A percentile compares a stretch with the other conserved stretches of the same genome.
Conservation (phyloP, 1,284 basidiomycete species). For the Papiliotrema fonsecae region DNA sequence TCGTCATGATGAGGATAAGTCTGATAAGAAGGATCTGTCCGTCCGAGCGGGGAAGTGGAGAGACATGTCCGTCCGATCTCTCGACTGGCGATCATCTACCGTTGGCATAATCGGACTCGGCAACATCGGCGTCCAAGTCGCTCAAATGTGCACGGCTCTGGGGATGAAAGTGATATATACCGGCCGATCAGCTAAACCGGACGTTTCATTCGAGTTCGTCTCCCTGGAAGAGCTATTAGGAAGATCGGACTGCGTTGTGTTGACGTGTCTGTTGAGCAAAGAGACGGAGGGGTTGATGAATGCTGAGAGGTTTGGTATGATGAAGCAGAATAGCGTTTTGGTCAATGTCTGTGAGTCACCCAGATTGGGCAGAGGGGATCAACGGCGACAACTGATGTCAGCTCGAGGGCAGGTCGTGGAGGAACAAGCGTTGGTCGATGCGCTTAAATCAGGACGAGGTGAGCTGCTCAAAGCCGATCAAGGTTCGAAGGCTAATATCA, state of each 20-base stretch:
- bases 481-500: background rate
- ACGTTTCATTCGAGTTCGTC: slow-evolving; percentile 1
- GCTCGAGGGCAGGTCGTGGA: slow-evolving; percentile 12
- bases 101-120: slow-evolving; percentile 15
- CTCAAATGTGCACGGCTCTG: slow-evolving; percentile 5
- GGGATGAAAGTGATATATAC: slow-evolving; percentile 5
- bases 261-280: slow-evolving; percentile 11
- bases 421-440: slow-evolving; percentile 9
- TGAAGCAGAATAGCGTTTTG: slow-evolving; percentile 6
- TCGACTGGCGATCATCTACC: slow-evolving; percentile 15
- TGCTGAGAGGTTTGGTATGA: slow-evolving; percentile 2
- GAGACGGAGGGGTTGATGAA: slow-evolving; percentile 10
- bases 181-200: background rate
- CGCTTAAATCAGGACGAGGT: slow-evolving; percentile 10
- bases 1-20: background rate
- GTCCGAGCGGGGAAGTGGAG: slow-evolving; percentile 19
- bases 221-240: slow-evolving; percentile 9
- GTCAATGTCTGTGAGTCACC: slow-evolving; percentile 6
- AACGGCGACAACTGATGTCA: slow-evolving; percentile 4
- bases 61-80: slow-evolving; percentile 10
- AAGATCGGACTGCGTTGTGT: slow-evolving; percentile 8
- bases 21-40: slow-evolving; percentile 15
- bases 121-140: slow-evolving; percentile 13
- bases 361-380: slow-evolving; percentile 2
- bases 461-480: background rate